These are phyloP conservation scores for Hygrophoropsis aurantiaca DNA, from an alignment of 768 basidiomycete species.

Conservation along the genomic window DNA sequence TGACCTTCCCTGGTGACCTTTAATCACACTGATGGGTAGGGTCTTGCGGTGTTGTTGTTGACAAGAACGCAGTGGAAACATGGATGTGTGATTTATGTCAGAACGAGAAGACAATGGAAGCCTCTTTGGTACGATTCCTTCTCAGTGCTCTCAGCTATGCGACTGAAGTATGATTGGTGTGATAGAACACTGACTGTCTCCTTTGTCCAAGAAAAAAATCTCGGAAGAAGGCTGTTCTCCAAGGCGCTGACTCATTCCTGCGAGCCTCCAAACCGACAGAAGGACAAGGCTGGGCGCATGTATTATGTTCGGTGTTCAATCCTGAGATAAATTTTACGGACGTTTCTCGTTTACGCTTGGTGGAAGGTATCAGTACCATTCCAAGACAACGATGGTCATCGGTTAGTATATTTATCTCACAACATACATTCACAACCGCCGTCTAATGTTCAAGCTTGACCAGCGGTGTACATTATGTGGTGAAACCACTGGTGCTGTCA, in stretches of 20 bases:
- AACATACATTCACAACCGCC: not conserved
- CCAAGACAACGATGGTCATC: constrained; percentile 69
- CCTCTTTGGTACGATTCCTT: constrained; percentile 66
- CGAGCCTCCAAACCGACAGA: constrained; percentile 88
- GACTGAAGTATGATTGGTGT: constrained; percentile 2
- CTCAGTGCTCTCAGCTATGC: not conserved
- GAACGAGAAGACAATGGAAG: constrained; percentile 80
- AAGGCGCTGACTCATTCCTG: constrained; percentile 62
- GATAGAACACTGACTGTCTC: constrained; percentile 78
- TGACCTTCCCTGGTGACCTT: not conserved
- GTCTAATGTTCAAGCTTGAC: constrained; percentile 8
- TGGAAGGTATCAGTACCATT: constrained; percentile 83
- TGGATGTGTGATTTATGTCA: constrained; percentile 90
- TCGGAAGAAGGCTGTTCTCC: constrained; percentile 41
- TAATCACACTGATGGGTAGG: constrained; percentile 36
- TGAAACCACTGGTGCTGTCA: constrained; percentile 70
- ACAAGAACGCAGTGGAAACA: constrained; percentile 60
- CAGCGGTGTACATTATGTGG: constrained; percentile 80
- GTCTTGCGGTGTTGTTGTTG: constrained; percentile 66
- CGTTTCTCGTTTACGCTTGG: constrained; percentile 66
- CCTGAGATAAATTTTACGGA: constrained; percentile 86
- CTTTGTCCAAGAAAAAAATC: constrained; percentile 64
- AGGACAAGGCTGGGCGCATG: constrained; percentile 90
- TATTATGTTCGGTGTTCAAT: constrained; percentile 85
- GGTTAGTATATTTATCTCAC: constrained; percentile 49